These are phyloP conservation scores for Venturia aucupariae DNA, from an alignment of 2,329 filamentous ascomycete species.

Conservation along the genomic window DNA sequence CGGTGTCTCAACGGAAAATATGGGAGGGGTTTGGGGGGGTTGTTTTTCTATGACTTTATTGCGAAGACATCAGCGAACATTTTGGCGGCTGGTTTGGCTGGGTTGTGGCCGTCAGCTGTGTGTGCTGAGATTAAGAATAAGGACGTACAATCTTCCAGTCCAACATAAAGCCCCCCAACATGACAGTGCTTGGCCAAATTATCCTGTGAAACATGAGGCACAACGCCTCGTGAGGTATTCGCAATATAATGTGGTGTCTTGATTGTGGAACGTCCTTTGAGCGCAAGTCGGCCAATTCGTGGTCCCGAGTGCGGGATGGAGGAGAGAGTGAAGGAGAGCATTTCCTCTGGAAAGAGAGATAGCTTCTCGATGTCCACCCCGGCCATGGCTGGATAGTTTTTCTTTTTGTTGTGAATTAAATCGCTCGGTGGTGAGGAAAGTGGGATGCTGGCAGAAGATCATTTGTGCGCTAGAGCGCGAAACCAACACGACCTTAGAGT, in stretches of 20 bases:
- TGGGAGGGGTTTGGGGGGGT: conserved; percentile 37
- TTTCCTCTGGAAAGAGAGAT: conserved; percentile 22
- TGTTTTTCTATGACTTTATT: conserved; percentile 53
- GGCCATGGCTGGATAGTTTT: neutral
- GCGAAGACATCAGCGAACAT: conserved; percentile 18
- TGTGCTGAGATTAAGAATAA: neutral
- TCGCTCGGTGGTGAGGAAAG: neutral
- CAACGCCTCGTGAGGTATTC: conserved; percentile 68
- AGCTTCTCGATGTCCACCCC: neutral
- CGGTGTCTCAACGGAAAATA: conserved; percentile 40
- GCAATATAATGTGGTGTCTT: conserved; percentile 77
- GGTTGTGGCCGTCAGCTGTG: conserved; percentile 27
- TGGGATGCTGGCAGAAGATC: neutral
- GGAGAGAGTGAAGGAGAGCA: conserved; percentile 37
- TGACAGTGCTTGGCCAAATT: conserved; percentile 57
- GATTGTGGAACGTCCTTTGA: conserved; percentile 49
- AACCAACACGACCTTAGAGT: neutral
- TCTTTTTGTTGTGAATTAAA: neutral
- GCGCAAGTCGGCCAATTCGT: conserved; percentile 55
- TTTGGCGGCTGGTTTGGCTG: too few species aligned
- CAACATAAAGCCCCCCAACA: conserved; percentile 65
- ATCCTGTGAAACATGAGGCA: conserved; percentile 87
- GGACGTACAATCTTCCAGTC: conserved; percentile 81
- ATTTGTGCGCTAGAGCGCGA: neutral
- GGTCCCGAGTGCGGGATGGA: conserved; percentile 35